Base-by-base conservation (phyloP, 345 rosid genomes). In the Dovyalis caffra region DNA sequence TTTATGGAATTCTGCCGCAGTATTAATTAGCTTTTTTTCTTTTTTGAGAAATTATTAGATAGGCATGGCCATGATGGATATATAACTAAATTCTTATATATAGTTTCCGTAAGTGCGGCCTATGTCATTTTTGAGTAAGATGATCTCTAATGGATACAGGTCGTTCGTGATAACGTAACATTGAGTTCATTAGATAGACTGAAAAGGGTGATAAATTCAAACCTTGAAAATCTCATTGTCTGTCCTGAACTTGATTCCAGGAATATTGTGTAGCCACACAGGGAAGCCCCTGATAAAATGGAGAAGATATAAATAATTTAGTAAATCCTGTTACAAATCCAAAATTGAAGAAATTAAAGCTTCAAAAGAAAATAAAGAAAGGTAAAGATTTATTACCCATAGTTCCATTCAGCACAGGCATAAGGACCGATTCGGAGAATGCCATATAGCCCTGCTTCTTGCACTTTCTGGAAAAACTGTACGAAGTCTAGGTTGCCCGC, bases 331-430 rank as follows among this genome's bases (percentile, higher is more conserved):
- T 40, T 2, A 2, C 45, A 38, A 38, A 3, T 40, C 45, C 45
- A 11, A 3, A 40, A 40, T 40, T 40, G 16, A 43, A 35, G 38
- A 35, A 6, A 58, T 16, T 9, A 26, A 73, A 32, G 29, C 32
- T 12, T 4, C 3, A 26, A 18, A 64, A 18, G 11, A 11, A 2
- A 9, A 3, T 8, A 33, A 10, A 61, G 40, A 14, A 26, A 64
- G 26, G 2, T 18, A 21, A 64, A 18, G 2, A 12, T 1, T 75
- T 76, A 0, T 0, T 60, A 88, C 92, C 92, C 91, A 18, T 82
- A 87, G 34, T 85, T 89, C 93, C 93, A 87, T 71, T 87, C 90
- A 11, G 80, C 80, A 29, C 76, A 72, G 61, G 34, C 74, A 12
- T 61, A 69, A 23, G 79, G 79, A 58, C 93, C 88, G 23, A 89